Evolutionary conservation across 768 basidiomycete genomes (phyloP).

Genomic region (Rhizopogon rudus): DNA sequence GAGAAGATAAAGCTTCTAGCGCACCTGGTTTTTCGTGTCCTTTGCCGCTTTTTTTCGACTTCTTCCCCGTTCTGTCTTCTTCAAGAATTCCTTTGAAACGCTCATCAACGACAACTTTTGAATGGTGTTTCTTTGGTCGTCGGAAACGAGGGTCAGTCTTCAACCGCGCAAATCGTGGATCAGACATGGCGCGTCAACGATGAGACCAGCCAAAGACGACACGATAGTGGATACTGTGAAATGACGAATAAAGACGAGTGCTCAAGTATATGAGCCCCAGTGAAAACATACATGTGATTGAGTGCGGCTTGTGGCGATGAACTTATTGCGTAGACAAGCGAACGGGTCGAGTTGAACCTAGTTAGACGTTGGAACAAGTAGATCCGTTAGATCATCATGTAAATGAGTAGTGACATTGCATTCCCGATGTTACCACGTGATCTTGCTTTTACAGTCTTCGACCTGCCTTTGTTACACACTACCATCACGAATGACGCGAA

Average conservation of each 20-base stretch:
- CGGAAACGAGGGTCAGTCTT: constrained; percentile 93
- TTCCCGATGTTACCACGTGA: not conserved
- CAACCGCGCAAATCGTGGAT: constrained; percentile 84
- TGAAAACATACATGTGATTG: not conserved
- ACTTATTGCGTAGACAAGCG: too few relatives aligned
- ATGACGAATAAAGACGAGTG: not conserved
- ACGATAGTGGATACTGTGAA: not conserved
- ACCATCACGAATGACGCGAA: constrained; percentile 1
- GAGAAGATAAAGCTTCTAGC: constrained; percentile 3
- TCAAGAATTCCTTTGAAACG: constrained; percentile 83
- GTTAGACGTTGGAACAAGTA: too few relatives aligned
- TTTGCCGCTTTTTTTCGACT: constrained; percentile 30
- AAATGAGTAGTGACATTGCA: too few relatives aligned
- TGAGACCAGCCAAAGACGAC: not conserved
- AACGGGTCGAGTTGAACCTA: too few relatives aligned
- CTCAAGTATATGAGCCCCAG: not conserved
- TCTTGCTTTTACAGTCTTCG: not conserved
- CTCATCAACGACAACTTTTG: constrained; percentile 87
- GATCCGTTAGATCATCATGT: too few relatives aligned
- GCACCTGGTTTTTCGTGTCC: constrained; percentile 7
- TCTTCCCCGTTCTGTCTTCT: constrained; percentile 32
- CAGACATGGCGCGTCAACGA: constrained; percentile 45
- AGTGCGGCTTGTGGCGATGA: too few relatives aligned
- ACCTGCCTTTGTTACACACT: not conserved
- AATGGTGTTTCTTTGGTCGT: constrained; percentile 68